Evolutionary conservation across 345 rosid species (phyloP), one percentile per base, ranked within the genome.

Genomic region (Ricinus communis): DNA sequence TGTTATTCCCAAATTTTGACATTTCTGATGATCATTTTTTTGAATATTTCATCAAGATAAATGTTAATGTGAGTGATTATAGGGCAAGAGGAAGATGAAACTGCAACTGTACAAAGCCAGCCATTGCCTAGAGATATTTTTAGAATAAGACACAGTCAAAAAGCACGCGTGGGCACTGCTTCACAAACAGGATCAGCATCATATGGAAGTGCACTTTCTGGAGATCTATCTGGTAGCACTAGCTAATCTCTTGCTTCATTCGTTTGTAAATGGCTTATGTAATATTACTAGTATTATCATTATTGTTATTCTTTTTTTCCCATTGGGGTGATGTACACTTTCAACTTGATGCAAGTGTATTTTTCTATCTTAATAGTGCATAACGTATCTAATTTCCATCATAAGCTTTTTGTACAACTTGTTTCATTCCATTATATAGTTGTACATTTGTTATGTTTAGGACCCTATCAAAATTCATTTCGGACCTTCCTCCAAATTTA

Each of bases 141-240:
- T 76, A 85, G 87, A 71, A 79, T 91, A 56, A 83, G 99, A 33
- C 96, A 91, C 63, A 85, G 88, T 70, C 93, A 86, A 72, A 94
- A 85, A 74, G 83, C 91, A 31, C 87, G 93, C 61, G 88, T 82
- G 36, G 82, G 81, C 46, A 43, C 90, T 21, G 74, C 86, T n/a
- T 91, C 96, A 8, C 97, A 90, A 74, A 90, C 97, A 0, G 95
- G 97, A 38, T 94, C 96, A 11, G 85, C 83, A 22, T 94, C 95
- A 0, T 91, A 90, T 74, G 96, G 97, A 52, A 94, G 97, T 71
- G 97, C 87, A 11, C 62, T 86, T 72, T 94, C 98, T 7, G 96
- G 97, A 15, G 97, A 94, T 62, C 81, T 90, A 47, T 90, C 97
- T 2, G 97, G 90, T 38, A 94, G 86, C 85, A 91, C 93, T 11